Conservation (phyloP, 768 basidiomycete species). For the Lactifluus subvellereus region DNA sequence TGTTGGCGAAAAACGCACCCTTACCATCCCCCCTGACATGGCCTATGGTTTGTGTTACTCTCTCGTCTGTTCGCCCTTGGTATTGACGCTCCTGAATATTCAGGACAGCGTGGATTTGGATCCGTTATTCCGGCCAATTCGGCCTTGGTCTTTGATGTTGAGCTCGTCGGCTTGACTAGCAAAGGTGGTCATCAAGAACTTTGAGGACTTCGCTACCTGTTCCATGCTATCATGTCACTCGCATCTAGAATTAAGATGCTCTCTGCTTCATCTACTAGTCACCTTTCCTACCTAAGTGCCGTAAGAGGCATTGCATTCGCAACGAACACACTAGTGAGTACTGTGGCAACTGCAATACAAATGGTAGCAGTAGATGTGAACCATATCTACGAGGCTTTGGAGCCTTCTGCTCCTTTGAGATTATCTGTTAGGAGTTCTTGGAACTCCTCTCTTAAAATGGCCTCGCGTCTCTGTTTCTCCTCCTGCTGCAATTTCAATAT, state of each 20-base stretch:
- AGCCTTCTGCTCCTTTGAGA: slow-evolving; percentile 46
- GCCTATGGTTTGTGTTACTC: slow-evolving; percentile 66
- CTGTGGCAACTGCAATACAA: background rate
- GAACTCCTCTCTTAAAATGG: slow-evolving; percentile 85
- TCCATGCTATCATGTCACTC: background rate
- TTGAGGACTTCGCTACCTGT: slow-evolving; percentile 26
- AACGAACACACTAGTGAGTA: background rate
- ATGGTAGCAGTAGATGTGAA: background rate
- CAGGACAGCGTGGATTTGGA: slow-evolving; percentile 73
- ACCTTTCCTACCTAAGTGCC: background rate
- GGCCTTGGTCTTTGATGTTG: slow-evolving; percentile 81
- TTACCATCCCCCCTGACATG: slow-evolving; percentile 75
- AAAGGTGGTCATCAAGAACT: slow-evolving; percentile 46
- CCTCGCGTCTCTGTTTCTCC: slow-evolving; percentile 87
- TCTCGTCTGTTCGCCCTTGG: background rate
- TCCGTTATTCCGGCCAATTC: slow-evolving; percentile 72
- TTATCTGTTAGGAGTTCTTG: slow-evolving; percentile 74
- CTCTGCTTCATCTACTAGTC: background rate
- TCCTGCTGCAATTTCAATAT: slow-evolving; percentile 93
- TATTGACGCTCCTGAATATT: background rate
- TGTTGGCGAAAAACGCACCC: slow-evolving; percentile 76
- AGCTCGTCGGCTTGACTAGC: slow-evolving; percentile 61
- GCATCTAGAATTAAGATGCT: background rate
- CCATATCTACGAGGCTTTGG: slow-evolving; percentile 23
- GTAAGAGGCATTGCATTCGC: background rate